phyloP scores from a whole-genome alignment of 2,329 filamentous ascomycete genomes.

The Bipolaris sorokiniana region DNA sequence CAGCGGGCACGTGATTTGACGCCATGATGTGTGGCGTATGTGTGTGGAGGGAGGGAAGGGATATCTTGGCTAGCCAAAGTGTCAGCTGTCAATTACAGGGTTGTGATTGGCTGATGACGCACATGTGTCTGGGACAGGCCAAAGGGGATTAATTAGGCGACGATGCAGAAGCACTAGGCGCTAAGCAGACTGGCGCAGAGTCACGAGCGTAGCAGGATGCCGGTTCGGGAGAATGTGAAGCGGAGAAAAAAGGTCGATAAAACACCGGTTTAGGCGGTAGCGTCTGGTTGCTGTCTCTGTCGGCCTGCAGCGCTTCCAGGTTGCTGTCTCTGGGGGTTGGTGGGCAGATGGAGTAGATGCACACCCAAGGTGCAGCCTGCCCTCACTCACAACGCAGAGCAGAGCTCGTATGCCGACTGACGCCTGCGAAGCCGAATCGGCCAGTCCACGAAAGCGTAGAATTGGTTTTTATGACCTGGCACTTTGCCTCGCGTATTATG shows the following conservation, averaged over 20 bases:
- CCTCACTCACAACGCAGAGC: slow-evolving; percentile 24
- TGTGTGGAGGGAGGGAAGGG: slow-evolving; percentile 2
- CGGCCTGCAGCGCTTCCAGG: slow-evolving; percentile 15
- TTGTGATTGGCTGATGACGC: slow-evolving; percentile 40
- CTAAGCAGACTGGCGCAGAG: slow-evolving; percentile 38
- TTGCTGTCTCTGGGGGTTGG: slow-evolving; percentile 22
- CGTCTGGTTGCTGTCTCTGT: slow-evolving; percentile 25
- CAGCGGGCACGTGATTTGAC: slow-evolving; percentile 47
- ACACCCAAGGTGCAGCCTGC: slow-evolving; percentile 18
- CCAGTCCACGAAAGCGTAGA: slow-evolving; percentile 38
- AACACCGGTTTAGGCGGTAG: slow-evolving; percentile 40
- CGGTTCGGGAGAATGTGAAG: slow-evolving; percentile 30
- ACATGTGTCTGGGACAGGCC: slow-evolving; percentile 28
- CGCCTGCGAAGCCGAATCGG: slow-evolving; percentile 35
- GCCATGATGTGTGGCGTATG: slow-evolving; percentile 36
- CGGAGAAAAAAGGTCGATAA: slow-evolving; percentile 40
- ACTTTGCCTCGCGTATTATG: slow-evolving; percentile 44
- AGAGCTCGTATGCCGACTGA: slow-evolving; percentile 32
- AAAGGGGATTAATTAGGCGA: slow-evolving; percentile 36
- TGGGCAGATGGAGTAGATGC: slow-evolving; percentile 11
- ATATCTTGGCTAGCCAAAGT: slow-evolving; percentile 20
- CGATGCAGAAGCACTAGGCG: slow-evolving; percentile 43
- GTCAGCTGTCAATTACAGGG: slow-evolving; percentile 20
- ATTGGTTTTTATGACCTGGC: slow-evolving; percentile 39
- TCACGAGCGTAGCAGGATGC: slow-evolving; percentile 37